phyloP scores from a whole-genome alignment of 169 alveolate genomes.

The Plasmodium blacklocki region DNA sequence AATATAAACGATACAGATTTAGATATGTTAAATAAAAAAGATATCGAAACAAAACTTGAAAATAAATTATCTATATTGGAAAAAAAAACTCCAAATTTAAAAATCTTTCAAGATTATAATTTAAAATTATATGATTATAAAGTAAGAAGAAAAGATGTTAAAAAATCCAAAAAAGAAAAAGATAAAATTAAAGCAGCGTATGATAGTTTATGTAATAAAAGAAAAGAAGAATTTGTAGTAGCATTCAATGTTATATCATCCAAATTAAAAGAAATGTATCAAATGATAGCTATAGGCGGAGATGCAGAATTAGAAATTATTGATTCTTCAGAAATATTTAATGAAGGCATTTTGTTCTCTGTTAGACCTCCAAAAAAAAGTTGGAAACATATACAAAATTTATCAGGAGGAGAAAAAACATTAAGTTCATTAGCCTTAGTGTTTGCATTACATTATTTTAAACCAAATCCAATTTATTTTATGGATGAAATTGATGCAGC shows the following conservation, averaged over 20 bases:
- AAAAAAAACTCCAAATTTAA: conserved; percentile 77
- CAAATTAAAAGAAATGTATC: conserved; percentile 92
- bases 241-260: conserved; percentile 89
- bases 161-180: conserved; percentile 67
- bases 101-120: conserved; percentile 78
- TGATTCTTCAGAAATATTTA: conserved; percentile 97
- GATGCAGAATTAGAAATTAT: conserved; percentile 98
- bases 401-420: conserved; percentile 99
- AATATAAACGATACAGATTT: conserved; percentile 76
- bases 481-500: conserved; percentile 99
- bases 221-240: conserved; percentile 85
- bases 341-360: conserved; percentile 97
- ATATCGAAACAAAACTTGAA: conserved; percentile 79
- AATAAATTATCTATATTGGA: conserved; percentile 69
- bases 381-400: conserved; percentile 97
- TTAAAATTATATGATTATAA: conserved; percentile 80
- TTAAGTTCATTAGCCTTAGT: conserved; percentile 96
- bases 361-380: conserved; percentile 98
- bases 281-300: conserved; percentile 95
- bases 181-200: conserved; percentile 77
- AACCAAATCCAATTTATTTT: conserved; percentile 98
- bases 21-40: conserved; percentile 79
- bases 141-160: conserved; percentile 79
- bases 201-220: conserved; percentile 80
- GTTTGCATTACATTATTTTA: conserved; percentile 98